These are phyloP conservation scores for Phytophthora ramorum DNA, from an alignment of 352 stramenopile species.

Conservation along the genomic window DNA sequence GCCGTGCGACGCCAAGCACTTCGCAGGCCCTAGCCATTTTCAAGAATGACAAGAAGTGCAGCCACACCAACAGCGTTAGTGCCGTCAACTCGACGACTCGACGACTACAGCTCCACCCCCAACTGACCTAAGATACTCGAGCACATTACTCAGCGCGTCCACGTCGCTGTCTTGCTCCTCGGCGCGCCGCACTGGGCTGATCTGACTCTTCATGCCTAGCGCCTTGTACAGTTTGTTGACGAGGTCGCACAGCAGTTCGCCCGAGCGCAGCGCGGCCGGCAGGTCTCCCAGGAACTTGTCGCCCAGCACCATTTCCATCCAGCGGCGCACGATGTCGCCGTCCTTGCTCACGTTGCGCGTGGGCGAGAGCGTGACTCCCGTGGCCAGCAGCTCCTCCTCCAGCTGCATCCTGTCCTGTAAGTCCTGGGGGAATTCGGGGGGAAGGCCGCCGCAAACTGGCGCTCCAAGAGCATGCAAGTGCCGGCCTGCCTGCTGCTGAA, in stretches of 20 bases:
- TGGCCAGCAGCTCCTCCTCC: conserved; percentile 36
- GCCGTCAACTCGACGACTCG: conserved; percentile 5
- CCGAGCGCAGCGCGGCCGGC: conserved; percentile 61
- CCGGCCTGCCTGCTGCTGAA: conserved; percentile 10
- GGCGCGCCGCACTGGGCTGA: conserved; percentile 25
- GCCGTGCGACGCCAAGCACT: conserved; percentile 58
- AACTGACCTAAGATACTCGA: conserved; percentile 71
- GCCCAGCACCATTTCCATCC: conserved; percentile 90
- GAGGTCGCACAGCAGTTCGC: conserved; percentile 68
- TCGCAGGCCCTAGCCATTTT: conserved; percentile 64
- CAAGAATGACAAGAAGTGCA: conserved; percentile 12
- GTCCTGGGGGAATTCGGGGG: background rate
- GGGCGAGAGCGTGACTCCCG: conserved; percentile 45
- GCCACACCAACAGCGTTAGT: conserved; percentile 23
- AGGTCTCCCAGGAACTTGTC: conserved; percentile 72
- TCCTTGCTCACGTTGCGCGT: conserved; percentile 50
- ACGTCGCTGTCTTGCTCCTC: conserved; percentile 22
- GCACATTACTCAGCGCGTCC: conserved; percentile 52
- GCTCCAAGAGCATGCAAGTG: conserved; percentile 26
- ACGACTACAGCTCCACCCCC: conserved; percentile 11
- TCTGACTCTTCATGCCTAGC: conserved; percentile 78
- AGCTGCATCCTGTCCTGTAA: conserved; percentile 25
- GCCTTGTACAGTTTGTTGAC: conserved; percentile 79
- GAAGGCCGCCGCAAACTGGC: conserved; percentile 26
- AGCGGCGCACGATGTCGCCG: conserved; percentile 79